Conservation (phyloP, 768 basidiomycete genomes). For the Lentinus tigrinus region DNA sequence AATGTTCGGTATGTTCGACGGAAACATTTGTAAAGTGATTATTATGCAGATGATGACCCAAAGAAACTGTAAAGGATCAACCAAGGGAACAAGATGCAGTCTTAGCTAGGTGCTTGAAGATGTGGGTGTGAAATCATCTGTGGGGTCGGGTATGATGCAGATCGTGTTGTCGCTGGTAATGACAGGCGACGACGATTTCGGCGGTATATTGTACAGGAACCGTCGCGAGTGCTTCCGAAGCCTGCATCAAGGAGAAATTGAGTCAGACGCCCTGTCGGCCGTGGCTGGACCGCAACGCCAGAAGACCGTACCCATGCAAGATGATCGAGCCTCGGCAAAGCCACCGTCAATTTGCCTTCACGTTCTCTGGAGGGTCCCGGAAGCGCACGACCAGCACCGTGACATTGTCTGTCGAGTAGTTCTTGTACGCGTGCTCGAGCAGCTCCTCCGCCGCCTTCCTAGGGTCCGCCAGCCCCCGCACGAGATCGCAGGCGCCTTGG, state of each 20-base stretch:
- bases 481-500: slow-evolving; percentile 85
- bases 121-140: neutral
- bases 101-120: neutral
- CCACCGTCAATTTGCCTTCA: slow-evolving; percentile 15
- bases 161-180: neutral
- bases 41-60: neutral
- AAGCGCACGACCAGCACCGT: slow-evolving; percentile 89
- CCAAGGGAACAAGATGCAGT: neutral
- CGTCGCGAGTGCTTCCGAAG: slow-evolving; percentile 14
- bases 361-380: slow-evolving; percentile 40
- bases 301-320: slow-evolving; percentile 5
- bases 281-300: neutral
- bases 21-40: neutral
- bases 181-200: slow-evolving; percentile 13
- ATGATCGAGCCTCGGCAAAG: slow-evolving; percentile 14
- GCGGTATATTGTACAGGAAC: slow-evolving; percentile 14
- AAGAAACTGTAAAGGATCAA: neutral
- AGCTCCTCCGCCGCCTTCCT: slow-evolving; percentile 76
- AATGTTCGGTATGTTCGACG: neutral
- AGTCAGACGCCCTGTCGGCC: neutral
- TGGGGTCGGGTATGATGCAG: slow-evolving; percentile 4
- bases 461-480: slow-evolving; percentile 70
- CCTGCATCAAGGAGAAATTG: neutral
- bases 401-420: slow-evolving; percentile 94
- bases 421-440: slow-evolving; percentile 79